A percentile compares a stretch with the other conserved stretches of the same genome.
These are phyloP conservation scores for Pichia thaimueangensis DNA, from an alignment of 805 yeast genomes.

Conservation along the genomic window DNA sequence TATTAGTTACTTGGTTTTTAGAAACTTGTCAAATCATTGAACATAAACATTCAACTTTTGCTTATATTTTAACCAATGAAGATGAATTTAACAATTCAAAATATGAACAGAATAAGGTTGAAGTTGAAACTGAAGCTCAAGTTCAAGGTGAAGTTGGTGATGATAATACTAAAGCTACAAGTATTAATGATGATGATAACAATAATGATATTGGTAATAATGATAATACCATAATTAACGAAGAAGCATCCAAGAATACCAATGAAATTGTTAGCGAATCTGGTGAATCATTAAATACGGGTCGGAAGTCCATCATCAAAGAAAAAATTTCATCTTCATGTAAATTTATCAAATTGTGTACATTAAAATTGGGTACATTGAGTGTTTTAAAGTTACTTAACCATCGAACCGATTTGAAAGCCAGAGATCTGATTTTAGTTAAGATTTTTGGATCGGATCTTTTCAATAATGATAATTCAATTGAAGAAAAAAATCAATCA, in stretches of 20 bases:
- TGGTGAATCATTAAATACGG: background rate
- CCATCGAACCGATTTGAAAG: slow-evolving; percentile 56
- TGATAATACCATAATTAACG: background rate
- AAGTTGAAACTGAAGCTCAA: background rate
- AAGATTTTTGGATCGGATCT: slow-evolving; percentile 52
- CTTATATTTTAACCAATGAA: slow-evolving; percentile 20
- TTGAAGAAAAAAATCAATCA: slow-evolving; percentile 10
- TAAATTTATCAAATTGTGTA: slow-evolving; percentile 23
- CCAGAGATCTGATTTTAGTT: slow-evolving; percentile 55
- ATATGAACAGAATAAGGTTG: no score
- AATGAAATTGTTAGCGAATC: background rate
- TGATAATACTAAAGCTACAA: background rate
- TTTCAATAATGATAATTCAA: slow-evolving; percentile 17
- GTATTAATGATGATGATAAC: background rate
- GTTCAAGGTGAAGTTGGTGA: background rate
- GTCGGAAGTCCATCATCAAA: background rate
- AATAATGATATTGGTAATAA: background rate
- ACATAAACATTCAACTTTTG: slow-evolving; percentile 54
- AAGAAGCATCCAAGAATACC: background rate
- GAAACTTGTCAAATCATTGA: slow-evolving; percentile 66
- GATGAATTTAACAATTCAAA: slow-evolving; percentile 10
- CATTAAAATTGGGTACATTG: slow-evolving; percentile 66
- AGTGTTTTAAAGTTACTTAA: slow-evolving; percentile 75
- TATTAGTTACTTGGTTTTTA: slow-evolving; percentile 88
- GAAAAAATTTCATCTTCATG: background rate